Conservation (phyloP, 2,329 filamentous ascomycete species). For the Botrytis squamosa region DNA sequence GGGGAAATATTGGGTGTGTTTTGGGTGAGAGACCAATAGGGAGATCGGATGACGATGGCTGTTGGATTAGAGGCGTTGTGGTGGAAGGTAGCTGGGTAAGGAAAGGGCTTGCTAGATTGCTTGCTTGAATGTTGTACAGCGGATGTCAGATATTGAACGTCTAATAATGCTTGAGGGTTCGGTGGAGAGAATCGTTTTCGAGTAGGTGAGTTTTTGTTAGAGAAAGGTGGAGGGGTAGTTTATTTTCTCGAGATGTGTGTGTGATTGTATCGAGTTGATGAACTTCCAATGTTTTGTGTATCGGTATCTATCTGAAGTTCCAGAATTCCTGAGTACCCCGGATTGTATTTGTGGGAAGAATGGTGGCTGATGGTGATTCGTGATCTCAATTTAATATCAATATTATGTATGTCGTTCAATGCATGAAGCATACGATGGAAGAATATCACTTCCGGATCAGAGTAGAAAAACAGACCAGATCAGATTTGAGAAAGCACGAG, state of each 20-base stretch:
- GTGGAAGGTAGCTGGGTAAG: background rate
- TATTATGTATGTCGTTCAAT: conserved; percentile 5
- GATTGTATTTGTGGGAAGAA: background rate
- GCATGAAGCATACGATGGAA: background rate
- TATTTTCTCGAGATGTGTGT: background rate
- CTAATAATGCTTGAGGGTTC: background rate
- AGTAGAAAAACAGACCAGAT: background rate
- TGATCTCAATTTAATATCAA: conserved; percentile 1
- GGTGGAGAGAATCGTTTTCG: background rate
- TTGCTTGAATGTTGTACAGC: background rate
- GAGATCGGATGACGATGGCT: background rate
- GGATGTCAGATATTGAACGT: background rate
- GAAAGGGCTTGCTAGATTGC: background rate
- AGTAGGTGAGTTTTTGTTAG: background rate
- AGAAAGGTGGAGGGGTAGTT: conserved; percentile 5
- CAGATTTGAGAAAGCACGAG: background rate
- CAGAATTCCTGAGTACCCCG: background rate
- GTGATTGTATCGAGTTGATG: conserved; percentile 4
- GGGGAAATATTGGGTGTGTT: background rate
- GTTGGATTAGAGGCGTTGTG: background rate
- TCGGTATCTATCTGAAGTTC: background rate
- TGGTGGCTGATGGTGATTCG: background rate
- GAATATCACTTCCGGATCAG: background rate
- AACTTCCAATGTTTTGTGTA: background rate
- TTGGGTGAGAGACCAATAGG: conserved; percentile 1